These are phyloP conservation scores for Neocucurbitaria cava DNA, from an alignment of 2,329 filamentous ascomycete species.

Conservation along the genomic window DNA sequence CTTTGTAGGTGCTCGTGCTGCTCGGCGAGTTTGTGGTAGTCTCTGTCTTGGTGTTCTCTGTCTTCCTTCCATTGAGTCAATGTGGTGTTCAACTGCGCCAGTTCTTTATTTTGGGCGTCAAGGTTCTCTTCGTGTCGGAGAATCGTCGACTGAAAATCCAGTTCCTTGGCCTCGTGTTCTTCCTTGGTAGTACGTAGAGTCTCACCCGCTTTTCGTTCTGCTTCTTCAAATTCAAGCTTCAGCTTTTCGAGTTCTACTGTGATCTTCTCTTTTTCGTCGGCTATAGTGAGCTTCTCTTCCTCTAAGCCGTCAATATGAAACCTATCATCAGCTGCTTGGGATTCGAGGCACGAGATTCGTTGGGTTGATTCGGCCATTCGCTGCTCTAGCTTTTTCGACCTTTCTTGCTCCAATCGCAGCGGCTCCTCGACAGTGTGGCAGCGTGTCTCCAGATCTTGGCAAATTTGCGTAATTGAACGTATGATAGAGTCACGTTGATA, in stretches of 20 bases:
- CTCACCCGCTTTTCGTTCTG: slow-evolving; percentile 43
- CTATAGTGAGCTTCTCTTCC: slow-evolving; percentile 47
- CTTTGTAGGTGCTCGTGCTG: slow-evolving; percentile 44
- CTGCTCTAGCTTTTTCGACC: slow-evolving; percentile 40
- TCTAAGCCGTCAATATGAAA: slow-evolving; percentile 46
- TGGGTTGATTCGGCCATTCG: slow-evolving; percentile 41
- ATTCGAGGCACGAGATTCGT: slow-evolving; percentile 45
- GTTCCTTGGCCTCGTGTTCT: slow-evolving; percentile 42
- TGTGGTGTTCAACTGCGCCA: slow-evolving; percentile 13
- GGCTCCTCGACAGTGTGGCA: slow-evolving; percentile 64
- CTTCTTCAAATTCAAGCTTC: slow-evolving; percentile 48
- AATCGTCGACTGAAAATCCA: slow-evolving; percentile 40
- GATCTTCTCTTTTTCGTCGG: slow-evolving; percentile 42
- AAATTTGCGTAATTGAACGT: slow-evolving; percentile 59
- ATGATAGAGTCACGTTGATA: slow-evolving; percentile 57
- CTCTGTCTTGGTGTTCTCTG: slow-evolving; percentile 15
- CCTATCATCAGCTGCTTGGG: slow-evolving; percentile 29
- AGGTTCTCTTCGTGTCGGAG: slow-evolving; percentile 25
- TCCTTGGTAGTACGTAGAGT: slow-evolving; percentile 29
- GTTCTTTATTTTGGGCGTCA: slow-evolving; percentile 6
- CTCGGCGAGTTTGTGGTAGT: slow-evolving; percentile 11
- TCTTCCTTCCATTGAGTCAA: slow-evolving; percentile 10
- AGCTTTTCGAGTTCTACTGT: slow-evolving; percentile 37
- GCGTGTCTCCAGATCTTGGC: slow-evolving; percentile 62
- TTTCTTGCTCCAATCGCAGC: slow-evolving; percentile 54